These are phyloP conservation scores for Puccinia horiana DNA, from an alignment of 1,284 basidiomycete genomes.

Conservation along the genomic window DNA sequence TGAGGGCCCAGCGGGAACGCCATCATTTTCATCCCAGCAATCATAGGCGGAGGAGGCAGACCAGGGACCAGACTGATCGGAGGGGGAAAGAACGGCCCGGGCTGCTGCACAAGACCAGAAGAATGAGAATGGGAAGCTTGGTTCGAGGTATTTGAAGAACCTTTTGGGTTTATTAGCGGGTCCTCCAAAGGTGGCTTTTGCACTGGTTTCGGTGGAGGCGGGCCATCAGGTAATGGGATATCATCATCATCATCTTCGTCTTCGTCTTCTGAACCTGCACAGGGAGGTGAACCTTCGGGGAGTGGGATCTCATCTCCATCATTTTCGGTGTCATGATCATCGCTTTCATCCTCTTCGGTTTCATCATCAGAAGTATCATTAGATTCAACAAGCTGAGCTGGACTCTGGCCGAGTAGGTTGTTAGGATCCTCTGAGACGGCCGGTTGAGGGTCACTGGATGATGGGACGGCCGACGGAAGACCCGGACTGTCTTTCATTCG, in stretches of 20 bases:
- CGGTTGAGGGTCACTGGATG: background rate
- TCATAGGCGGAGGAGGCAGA: constrained; percentile 39
- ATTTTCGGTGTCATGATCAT: constrained; percentile 20
- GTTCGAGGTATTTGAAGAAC: background rate
- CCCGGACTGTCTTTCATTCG: constrained; percentile 31
- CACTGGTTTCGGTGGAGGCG: constrained; percentile 21
- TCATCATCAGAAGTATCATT: constrained; percentile 42
- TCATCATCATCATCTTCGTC: constrained; percentile 43
- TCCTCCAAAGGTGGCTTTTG: background rate
- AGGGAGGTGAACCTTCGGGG: constrained; percentile 48
- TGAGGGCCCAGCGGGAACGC: constrained; percentile 45
- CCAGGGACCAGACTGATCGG: constrained; percentile 36
- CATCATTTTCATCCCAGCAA: constrained; percentile 26
- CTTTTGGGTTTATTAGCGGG: constrained; percentile 5
- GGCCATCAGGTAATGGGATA: constrained; percentile 51
- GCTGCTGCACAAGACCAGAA: constrained; percentile 12
- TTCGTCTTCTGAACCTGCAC: background rate
- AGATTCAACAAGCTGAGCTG: background rate
- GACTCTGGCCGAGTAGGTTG: background rate
- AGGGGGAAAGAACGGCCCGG: constrained; percentile 21
- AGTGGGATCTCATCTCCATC: constrained; percentile 45
- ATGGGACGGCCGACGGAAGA: background rate
- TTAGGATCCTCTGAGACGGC: background rate
- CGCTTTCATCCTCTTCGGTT: constrained; percentile 20
- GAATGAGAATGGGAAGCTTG: constrained; percentile 6